Evolutionary conservation across 73 alveolate genomes (phyloP), one percentile per base, ranked within the genome.

Genomic region (Symbiodinium natans): DNA sequence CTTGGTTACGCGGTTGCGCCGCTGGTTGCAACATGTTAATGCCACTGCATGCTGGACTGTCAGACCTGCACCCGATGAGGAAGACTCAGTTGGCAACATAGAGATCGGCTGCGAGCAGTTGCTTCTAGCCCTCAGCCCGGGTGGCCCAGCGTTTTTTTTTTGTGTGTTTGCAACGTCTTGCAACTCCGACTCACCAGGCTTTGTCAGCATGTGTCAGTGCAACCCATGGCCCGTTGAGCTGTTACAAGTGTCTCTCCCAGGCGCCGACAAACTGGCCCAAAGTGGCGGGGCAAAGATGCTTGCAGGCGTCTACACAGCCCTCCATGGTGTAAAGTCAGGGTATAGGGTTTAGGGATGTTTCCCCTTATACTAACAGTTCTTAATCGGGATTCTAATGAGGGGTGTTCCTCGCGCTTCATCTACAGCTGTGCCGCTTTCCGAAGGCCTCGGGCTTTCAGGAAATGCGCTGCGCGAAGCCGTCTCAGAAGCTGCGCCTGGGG

Each of bases 61-160:
- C 9, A 56, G 31, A 21, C 75, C 6, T 2, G 77, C 77, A 9
- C 31, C 17, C 38, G 10, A 1, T 3, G 15, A 63, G 77, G 77
- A 21, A 13, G 40, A 29, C 10, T 23, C 77, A 29, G 97, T 71
- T 21, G 97, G 97, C 80, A 71, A 68, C 77, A 73, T 88, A 1
- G 97, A 90, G 54, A 73, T 90, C 39, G 97, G 97, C 56, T 90
- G 97, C 40, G 97, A 90, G 97, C 97, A 90, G 48, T 23, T 90
- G 88, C 97, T 90, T 42, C n/a, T 90, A 80, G 97, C 97, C n/a
- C 77, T 90, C 31, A 29, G 84, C 77, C n/a, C 8, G 77, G 77
- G 33, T 13, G 33, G 77, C 77, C 77, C 8, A 59, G 77, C 77
- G n/a, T n/a, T n/a, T n/a, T n/a, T n/a, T n/a, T n/a, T n/a, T n/a